Conservation (phyloP, 2,329 filamentous ascomycete species). For the Diaporthe helianthi region DNA sequence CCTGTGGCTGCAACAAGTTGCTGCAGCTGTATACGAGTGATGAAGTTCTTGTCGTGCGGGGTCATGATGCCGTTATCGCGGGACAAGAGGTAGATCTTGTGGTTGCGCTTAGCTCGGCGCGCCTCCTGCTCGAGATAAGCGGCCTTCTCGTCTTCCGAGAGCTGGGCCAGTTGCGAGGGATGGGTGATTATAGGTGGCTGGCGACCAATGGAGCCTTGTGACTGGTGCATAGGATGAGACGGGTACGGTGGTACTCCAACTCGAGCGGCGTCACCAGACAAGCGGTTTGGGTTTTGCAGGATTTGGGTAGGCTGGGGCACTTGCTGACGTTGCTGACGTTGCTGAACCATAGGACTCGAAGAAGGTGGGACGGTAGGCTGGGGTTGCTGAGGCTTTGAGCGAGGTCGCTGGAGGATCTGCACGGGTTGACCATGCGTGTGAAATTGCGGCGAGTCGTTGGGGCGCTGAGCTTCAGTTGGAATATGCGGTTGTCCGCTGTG, state of each 20-base stretch:
- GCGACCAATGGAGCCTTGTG: constrained; percentile 65
- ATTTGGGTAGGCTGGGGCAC: constrained; percentile 71
- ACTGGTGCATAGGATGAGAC: constrained; percentile 43
- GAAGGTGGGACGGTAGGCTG: constrained; percentile 35
- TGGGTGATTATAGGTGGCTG: constrained; percentile 62
- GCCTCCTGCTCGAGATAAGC: constrained; percentile 90
- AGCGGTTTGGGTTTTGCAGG: constrained; percentile 78
- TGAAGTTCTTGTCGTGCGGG: constrained; percentile 99
- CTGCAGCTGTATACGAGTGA: constrained; percentile 95
- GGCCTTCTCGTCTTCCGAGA: constrained; percentile 84
- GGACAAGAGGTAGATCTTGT: constrained; percentile 94
- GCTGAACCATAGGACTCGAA: constrained; percentile 42
- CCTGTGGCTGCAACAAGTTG: constrained; percentile 93
- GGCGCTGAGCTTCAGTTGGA: constrained; percentile 42
- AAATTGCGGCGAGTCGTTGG: constrained; percentile 41
- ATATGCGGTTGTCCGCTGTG: constrained; percentile 28
- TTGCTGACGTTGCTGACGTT: constrained; percentile 40
- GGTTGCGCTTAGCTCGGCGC: constrained; percentile 93
- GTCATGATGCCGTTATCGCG: constrained; percentile 98
- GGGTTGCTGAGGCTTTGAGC: constrained; percentile 45
- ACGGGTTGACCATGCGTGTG: constrained; percentile 56
- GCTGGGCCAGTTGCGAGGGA: constrained; percentile 75
- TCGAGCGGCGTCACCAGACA: constrained; percentile 56
- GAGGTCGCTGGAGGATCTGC: constrained; percentile 62
- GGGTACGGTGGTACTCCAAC: constrained; percentile 43